A percentile compares a stretch with the other conserved stretches of the same genome.
Conservation (phyloP, 2,329 filamentous ascomycete genomes). For the Rhexocercosporidium sp. region DNA sequence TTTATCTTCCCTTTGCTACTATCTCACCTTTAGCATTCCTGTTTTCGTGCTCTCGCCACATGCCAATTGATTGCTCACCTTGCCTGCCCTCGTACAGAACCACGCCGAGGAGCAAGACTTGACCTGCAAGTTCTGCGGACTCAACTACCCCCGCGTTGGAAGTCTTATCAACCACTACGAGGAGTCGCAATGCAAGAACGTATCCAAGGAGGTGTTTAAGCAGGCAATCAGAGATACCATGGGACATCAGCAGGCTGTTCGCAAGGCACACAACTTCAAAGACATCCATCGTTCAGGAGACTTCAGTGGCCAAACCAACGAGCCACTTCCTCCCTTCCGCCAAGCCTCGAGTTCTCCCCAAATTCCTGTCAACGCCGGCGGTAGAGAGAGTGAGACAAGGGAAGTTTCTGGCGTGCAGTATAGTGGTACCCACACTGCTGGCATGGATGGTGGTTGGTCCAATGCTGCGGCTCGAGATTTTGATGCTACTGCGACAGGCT, state of each 20-base stretch:
- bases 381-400: background rate
- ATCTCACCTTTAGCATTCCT: background rate
- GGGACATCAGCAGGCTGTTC: background rate
- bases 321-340: conserved; percentile 7
- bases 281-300: conserved; percentile 10
- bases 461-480: background rate
- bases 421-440: background rate
- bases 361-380: background rate
- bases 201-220: conserved; percentile 13
- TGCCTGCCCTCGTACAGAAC: conserved; percentile 14
- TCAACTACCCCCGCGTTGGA: conserved; percentile 31
- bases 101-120: conserved; percentile 32
- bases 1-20: background rate
- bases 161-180: conserved; percentile 34
- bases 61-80: background rate
- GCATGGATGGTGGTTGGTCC: background rate
- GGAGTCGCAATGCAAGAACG: conserved; percentile 20
- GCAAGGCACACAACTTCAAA: conserved; percentile 8
- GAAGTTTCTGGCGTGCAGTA: too few relatives aligned
- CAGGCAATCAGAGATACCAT: conserved; percentile 15
- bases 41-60: background rate
- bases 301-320: background rate
- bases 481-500: too few relatives aligned
- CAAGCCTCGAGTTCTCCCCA: background rate
- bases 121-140: conserved; percentile 27